A percentile compares a stretch with the other conserved stretches of the same genome.
phyloP scores from a whole-genome alignment of 805 yeast genomes.

The Kodamaea kakaduensis region DNA sequence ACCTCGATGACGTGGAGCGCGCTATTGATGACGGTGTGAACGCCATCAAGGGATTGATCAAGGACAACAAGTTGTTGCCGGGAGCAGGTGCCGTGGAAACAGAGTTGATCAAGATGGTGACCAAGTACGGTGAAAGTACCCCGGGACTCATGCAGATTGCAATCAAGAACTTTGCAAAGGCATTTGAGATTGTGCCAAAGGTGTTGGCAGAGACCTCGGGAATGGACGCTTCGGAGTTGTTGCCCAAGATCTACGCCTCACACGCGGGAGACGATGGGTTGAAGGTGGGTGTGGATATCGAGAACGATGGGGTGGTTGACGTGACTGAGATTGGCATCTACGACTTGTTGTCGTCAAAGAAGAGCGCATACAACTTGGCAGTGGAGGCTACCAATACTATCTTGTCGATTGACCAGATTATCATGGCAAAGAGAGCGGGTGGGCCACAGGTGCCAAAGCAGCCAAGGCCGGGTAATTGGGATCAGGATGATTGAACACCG shows the following conservation, averaged over 20 bases:
- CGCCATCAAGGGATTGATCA: conserved; percentile 83
- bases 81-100: conserved; percentile 97
- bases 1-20: conserved; percentile 90
- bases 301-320: conserved; percentile 64
- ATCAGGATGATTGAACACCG: conserved; percentile 67
- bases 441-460: conserved; percentile 90
- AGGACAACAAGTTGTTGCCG: conserved; percentile 74
- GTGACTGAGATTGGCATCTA: conserved; percentile 64
- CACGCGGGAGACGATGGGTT: conserved; percentile 54
- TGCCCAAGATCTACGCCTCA: conserved; percentile 85
- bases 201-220: conserved; percentile 94
- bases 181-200: conserved; percentile 92
- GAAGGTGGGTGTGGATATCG: conserved; percentile 81
- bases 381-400: conserved; percentile 93
- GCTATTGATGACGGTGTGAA: conserved; percentile 97
- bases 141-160: conserved; percentile 93
- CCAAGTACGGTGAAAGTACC: conserved; percentile 85
- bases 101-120: conserved; percentile 75
- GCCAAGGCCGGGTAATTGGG: conserved; percentile 93
- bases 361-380: conserved; percentile 86
- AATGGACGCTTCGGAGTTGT: conserved; percentile 80
- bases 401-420: conserved; percentile 90
- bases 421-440: conserved; percentile 98
- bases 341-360: conserved; percentile 77
- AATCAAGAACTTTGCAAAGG: conserved; percentile 88